Evolutionary conservation across 306 rosid species (phyloP).

Genomic region (Mimosa pudica): DNA sequence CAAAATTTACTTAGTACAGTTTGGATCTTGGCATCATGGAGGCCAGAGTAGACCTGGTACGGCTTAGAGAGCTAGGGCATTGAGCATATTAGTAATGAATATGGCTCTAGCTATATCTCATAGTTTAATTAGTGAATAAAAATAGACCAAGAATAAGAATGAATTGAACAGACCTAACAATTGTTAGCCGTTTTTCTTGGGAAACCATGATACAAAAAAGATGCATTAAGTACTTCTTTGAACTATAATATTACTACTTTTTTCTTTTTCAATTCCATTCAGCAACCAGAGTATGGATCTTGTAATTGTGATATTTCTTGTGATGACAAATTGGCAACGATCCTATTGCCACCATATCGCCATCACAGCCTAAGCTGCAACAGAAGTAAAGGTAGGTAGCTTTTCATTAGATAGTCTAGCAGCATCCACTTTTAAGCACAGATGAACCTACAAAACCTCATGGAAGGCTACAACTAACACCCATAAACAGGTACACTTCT

Average conservation of each 20-base stretch:
- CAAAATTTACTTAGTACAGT: constrained; percentile 19
- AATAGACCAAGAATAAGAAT: not conserved
- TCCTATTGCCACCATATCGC: constrained; percentile 10
- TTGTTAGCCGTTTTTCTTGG: not conserved
- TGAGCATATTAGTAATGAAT: constrained; percentile 3
- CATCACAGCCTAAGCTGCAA: constrained; percentile 27
- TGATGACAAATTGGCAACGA: constrained; percentile 19
- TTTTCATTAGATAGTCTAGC: constrained; percentile 16
- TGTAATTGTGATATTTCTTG: not conserved
- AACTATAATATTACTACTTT: not conserved
- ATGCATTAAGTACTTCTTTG: not conserved
- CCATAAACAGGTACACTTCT: not conserved
- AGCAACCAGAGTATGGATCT: not conserved
- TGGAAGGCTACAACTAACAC: constrained; percentile 1
- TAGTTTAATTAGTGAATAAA: not conserved
- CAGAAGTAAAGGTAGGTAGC: constrained; percentile 16
- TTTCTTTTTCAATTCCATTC: not conserved
- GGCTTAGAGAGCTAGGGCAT: constrained; percentile 13
- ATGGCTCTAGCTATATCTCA: not conserved
- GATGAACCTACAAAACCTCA: not conserved
- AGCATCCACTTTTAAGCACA: constrained; percentile 9
- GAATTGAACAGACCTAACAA: not conserved
- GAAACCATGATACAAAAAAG: not conserved
- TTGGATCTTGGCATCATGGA: constrained; percentile 5
- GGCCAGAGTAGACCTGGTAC: not conserved